Evolutionary conservation across 345 rosid genomes (phyloP).

Genomic region (Boechera stricta): DNA sequence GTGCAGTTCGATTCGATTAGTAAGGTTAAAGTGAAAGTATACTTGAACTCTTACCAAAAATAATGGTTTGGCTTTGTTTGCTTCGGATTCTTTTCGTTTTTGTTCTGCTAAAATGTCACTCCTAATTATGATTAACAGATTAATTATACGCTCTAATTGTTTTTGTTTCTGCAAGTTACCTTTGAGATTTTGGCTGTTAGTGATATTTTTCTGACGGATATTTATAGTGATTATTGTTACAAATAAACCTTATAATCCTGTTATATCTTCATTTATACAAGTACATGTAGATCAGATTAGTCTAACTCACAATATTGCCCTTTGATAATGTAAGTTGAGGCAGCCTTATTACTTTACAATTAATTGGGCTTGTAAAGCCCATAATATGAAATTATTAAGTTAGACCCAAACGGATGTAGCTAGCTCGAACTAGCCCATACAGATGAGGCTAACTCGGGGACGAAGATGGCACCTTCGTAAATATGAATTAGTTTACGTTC

Average conservation of each 20-base stretch:
- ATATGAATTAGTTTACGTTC: constrained; percentile 3
- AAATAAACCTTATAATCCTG: background rate
- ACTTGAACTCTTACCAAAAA: background rate
- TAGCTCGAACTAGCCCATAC: background rate
- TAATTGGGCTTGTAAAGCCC: constrained; percentile 4
- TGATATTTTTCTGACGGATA: background rate
- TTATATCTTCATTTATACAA: background rate
- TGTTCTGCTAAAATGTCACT: background rate
- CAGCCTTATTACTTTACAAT: constrained; percentile 5
- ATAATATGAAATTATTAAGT: background rate
- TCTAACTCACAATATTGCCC: background rate
- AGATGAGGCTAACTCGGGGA: background rate
- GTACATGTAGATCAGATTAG: background rate
- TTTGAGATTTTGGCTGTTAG: background rate
- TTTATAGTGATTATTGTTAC: background rate
- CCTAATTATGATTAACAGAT: background rate
- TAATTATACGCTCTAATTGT: background rate
- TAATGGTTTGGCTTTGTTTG: background rate
- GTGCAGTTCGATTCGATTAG: background rate
- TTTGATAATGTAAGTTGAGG: background rate
- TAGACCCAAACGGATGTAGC: background rate
- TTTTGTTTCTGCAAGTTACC: background rate
- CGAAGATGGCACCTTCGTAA: constrained; percentile 3
- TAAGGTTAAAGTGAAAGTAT: background rate
- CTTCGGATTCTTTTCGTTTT: background rate